Conservation (phyloP, 1,139 yeast species). For the Spathaspora sp. region DNA sequence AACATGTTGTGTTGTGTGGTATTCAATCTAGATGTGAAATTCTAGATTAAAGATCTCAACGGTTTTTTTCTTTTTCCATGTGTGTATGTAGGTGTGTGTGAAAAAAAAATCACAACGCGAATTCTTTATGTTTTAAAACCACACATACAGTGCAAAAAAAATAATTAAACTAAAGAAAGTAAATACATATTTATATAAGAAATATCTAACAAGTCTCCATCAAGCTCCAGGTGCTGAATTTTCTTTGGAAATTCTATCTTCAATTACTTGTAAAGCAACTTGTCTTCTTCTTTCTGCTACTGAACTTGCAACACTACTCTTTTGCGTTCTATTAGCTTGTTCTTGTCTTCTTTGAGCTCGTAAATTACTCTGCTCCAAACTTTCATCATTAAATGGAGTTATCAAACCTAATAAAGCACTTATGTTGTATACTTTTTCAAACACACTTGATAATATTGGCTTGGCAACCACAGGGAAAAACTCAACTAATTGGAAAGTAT, state of each 20-base stretch:
- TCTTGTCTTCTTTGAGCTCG: conserved; percentile 63
- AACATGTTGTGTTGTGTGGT: neutral
- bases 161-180: neutral
- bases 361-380: conserved; percentile 70
- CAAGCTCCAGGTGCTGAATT: conserved; percentile 7
- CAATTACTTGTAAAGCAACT: conserved; percentile 79
- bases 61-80: neutral
- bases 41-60: neutral
- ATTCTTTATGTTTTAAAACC: too few species aligned
- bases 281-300: conserved; percentile 85
- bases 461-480: conserved; percentile 69
- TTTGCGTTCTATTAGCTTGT: conserved; percentile 39
- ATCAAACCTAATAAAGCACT: conserved; percentile 57
- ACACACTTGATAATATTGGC: conserved; percentile 53
- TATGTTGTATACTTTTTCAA: conserved; percentile 53
- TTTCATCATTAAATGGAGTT: conserved; percentile 67
- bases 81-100: too few species aligned
- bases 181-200: neutral
- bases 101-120: too few species aligned
- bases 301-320: conserved; percentile 47
- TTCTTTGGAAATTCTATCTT: conserved; percentile 59
- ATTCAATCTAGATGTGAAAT: neutral
- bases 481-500: conserved; percentile 78
- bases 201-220: neutral
- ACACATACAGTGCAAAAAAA: too few species aligned